Evolutionary conservation across 1,139 yeast genomes (phyloP).

Genomic region (Candida neerlandica): DNA sequence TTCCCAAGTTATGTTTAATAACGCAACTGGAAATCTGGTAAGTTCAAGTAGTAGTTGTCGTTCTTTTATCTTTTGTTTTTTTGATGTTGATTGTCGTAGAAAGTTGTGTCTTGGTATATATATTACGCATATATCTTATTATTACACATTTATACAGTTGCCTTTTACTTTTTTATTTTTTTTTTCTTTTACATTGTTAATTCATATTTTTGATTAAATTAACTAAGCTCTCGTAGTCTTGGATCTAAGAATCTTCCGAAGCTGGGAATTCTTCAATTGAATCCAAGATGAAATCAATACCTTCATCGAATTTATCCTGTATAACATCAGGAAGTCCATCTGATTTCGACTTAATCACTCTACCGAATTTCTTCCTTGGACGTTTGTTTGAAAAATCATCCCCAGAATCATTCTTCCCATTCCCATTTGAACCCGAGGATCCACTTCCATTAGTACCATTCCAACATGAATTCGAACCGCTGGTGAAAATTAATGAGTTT

Average conservation of each 20-base stretch:
- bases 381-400: conserved; percentile 54
- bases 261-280: conserved; percentile 57
- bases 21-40: too few species aligned
- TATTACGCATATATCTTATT: not conserved
- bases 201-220: conserved; percentile 3
- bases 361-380: conserved; percentile 88
- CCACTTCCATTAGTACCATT: conserved; percentile 40
- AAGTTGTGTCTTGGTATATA: not conserved
- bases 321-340: conserved; percentile 79
- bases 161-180: not conserved
- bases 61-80: not conserved
- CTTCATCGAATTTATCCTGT: conserved; percentile 83
- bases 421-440: conserved; percentile 11
- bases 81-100: not conserved
- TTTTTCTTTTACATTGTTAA: too few species aligned
- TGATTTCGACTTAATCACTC: conserved; percentile 72
- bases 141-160: not conserved
- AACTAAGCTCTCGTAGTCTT: too few species aligned
- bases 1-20: conserved; percentile 55
- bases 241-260: conserved; percentile 19
- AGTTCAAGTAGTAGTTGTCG: too few species aligned
- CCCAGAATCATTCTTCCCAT: conserved; percentile 20
- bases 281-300: conserved; percentile 79
- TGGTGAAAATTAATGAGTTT: conserved; percentile 80
- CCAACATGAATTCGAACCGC: conserved; percentile 79